Evolutionary conservation across 768 basidiomycete species (phyloP).

Genomic region (Serendipita indica): DNA sequence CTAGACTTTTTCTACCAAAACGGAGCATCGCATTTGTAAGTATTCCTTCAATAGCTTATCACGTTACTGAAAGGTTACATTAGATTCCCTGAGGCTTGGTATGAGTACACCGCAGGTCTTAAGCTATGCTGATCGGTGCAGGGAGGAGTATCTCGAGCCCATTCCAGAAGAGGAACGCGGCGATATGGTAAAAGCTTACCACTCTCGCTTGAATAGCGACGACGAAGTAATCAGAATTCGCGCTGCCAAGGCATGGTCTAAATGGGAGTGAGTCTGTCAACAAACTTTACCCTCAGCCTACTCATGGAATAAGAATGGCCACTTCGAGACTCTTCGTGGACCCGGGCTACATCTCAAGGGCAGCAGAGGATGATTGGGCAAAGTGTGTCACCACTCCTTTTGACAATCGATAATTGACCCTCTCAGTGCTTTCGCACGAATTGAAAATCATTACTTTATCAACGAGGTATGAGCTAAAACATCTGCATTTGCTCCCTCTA

Average conservation of each 20-base stretch:
- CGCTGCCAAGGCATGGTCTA: conserved; percentile 77
- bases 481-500: neutral
- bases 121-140: conserved; percentile 22
- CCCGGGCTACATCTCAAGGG: conserved; percentile 48
- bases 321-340: conserved; percentile 65
- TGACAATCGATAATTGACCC: conserved; percentile 8
- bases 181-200: conserved; percentile 75
- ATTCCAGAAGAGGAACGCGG: conserved; percentile 69
- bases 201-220: conserved; percentile 54
- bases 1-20: conserved; percentile 88
- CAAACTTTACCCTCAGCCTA: neutral
- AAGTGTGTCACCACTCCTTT: conserved; percentile 32
- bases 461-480: conserved; percentile 38
- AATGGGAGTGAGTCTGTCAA: conserved; percentile 61
- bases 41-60: neutral
- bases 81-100: conserved; percentile 78
- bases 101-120: too few relatives aligned
- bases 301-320: conserved; percentile 42
- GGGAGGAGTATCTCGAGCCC: conserved; percentile 69
- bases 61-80: conserved; percentile 6
- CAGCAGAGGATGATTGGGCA: conserved; percentile 59
- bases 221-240: conserved; percentile 48
- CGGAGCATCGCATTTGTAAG: conserved; percentile 49
- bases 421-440: conserved; percentile 67
- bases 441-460: conserved; percentile 86